Percentiles rank a stretch among this genome's conserved stretches.
phyloP scores from a whole-genome alignment of 495 filamentous ascomycete species.

The Corynascus novoguineensis region DNA sequence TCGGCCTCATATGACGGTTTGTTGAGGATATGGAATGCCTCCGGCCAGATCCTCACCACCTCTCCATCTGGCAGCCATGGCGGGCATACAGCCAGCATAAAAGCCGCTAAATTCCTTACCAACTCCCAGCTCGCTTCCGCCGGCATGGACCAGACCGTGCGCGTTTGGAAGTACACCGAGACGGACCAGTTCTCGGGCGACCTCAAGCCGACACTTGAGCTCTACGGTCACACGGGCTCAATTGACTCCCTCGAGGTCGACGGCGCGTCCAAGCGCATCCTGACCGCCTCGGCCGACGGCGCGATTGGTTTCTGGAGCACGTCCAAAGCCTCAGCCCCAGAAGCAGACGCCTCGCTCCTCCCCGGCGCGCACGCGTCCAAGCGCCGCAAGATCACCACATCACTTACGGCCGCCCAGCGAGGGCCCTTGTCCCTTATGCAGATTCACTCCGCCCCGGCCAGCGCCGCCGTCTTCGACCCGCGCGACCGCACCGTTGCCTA shows the following conservation, averaged over 20 bases:
- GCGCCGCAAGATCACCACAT: slow-evolving; percentile 66
- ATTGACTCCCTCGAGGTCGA: slow-evolving; percentile 77
- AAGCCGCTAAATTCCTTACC: slow-evolving; percentile 74
- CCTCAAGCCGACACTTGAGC: slow-evolving; percentile 69
- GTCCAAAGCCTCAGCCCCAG: slow-evolving; percentile 63
- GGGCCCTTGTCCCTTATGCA: slow-evolving; percentile 71
- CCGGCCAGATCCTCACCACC: slow-evolving; percentile 68
- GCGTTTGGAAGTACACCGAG: slow-evolving; percentile 82
- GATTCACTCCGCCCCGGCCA: slow-evolving; percentile 66
- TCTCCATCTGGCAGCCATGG: slow-evolving; percentile 57
- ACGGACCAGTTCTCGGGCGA: slow-evolving; percentile 54
- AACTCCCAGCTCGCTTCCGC: slow-evolving; percentile 70
- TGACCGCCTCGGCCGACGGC: slow-evolving; percentile 78
- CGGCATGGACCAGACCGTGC: slow-evolving; percentile 73
- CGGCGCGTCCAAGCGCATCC: slow-evolving; percentile 63
- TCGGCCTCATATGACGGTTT: slow-evolving; percentile 87
- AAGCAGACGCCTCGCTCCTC: slow-evolving; percentile 60
- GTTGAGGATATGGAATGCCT: slow-evolving; percentile 81
- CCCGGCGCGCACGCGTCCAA: slow-evolving; percentile 61
- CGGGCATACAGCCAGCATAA: slow-evolving; percentile 70
- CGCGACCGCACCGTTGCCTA: slow-evolving; percentile 83
- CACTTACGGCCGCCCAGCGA: slow-evolving; percentile 61
- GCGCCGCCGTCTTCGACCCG: slow-evolving; percentile 74
- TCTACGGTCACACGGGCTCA: slow-evolving; percentile 75
- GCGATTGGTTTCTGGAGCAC: slow-evolving; percentile 80